Base-by-base conservation (phyloP, 2,329 filamentous ascomycete genomes). In the Penicillium sp. region DNA sequence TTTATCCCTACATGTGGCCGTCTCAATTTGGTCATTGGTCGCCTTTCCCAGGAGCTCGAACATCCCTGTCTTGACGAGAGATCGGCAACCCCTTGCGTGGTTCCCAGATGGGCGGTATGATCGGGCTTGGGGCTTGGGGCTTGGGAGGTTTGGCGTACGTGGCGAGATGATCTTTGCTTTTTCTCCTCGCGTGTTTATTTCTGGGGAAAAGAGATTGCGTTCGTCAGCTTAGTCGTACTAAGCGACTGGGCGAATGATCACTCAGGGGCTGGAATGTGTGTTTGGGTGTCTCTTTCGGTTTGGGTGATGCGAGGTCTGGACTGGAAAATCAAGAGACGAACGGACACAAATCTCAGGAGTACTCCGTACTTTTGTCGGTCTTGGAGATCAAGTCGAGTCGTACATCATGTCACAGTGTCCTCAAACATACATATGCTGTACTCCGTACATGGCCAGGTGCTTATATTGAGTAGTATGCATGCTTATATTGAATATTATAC, bases 61-160 rank as follows among this genome's bases (percentile, higher is more conserved):
- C 29, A 54, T 58, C 46, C 57, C 59, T 58, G 53, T 49, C 22
- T 42, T 39, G 3, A 47, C 18, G 32, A 14, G 10, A 7, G 55
- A 53, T 56, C 48, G 43, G 48, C 55, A 21, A 4, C 48, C 58
- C 60, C 60, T 62, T 62, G 58, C 60, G 56, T 59, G 21, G 34
- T 29, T 53, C 53, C 50, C 49, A 48, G 34, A 10, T 38, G 53
- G 46, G 43, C 45, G 54, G 54, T 43, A 48, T 48, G 39, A 32
- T 46, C 5, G 49, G 42, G 39, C 14, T 45, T 44, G 41, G 49
- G 46, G 36, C 42, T 51, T 29, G 32, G 44, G 50, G 31, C 32
- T 34, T 34, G 32, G 32, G 32, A 18, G 32, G 10, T 34, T n/a
- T n/a, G 34, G 34, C 34, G 48, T 54, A 44, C 50, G 42, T 53